phyloP scores from a whole-genome alignment of 2,329 filamentous ascomycete species.

The Aspergillus sp. region DNA sequence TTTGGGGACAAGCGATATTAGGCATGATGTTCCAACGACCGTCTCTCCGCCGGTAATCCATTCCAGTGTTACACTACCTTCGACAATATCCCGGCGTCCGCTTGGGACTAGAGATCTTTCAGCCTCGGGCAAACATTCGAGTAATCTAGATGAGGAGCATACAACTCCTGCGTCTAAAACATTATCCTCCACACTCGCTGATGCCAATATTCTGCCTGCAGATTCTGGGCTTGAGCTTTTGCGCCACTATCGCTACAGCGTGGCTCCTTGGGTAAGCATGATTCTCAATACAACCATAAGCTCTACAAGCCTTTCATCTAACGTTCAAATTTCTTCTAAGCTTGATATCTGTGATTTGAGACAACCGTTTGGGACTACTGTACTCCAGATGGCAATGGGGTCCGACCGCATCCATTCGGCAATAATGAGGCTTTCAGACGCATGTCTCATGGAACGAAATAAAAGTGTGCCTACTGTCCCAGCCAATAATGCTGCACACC shows the following conservation, averaged over 20 bases:
- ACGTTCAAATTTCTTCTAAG: conserved; percentile 15
- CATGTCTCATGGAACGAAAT: conserved; percentile 1
- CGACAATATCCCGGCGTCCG: too few relatives aligned
- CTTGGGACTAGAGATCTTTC: too few relatives aligned
- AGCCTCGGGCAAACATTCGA: too few relatives aligned
- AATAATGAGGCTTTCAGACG: conserved; percentile 15
- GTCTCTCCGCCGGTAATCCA: too few relatives aligned
- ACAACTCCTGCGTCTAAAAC: neutral
- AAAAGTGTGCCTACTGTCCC: too few relatives aligned
- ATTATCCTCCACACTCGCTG: conserved; percentile 1
- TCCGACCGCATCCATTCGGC: conserved; percentile 12
- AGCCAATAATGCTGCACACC: too few relatives aligned
- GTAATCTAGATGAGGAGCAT: too few relatives aligned
- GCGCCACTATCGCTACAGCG: conserved; percentile 41
- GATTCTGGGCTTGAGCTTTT: conserved; percentile 26
- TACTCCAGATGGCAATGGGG: conserved; percentile 21
- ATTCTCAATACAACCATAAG: neutral
- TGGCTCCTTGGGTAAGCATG: conserved; percentile 41
- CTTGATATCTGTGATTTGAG: conserved; percentile 39
- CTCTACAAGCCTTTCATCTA: too few relatives aligned
- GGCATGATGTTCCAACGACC: too few relatives aligned
- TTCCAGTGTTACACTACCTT: too few relatives aligned
- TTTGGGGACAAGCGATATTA: too few relatives aligned
- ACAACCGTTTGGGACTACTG: conserved; percentile 37
- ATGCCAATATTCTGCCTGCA: conserved; percentile 3